Evolutionary conservation across 257 asterid genomes (phyloP), one percentile per base, ranked within the genome.

Genomic region (Solanum rostratum): DNA sequence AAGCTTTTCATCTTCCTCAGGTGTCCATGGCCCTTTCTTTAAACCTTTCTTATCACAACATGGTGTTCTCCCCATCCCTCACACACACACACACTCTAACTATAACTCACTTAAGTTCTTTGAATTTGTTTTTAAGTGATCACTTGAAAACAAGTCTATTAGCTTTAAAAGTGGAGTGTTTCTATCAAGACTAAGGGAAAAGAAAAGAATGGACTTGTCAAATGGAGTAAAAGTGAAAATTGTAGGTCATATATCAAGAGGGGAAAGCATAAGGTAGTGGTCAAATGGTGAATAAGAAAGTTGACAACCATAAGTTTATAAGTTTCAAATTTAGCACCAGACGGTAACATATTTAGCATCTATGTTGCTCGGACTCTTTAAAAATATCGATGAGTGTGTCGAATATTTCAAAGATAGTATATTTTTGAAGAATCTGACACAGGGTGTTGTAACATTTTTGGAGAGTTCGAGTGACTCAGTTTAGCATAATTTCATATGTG

Each of bases 1-100:
- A 68, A 95, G 87, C 76, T 92, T 94, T 39, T 92, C 95, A 57
- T 95, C 98, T 94, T 95, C 98, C 41, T 95, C 98, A 22, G 98
- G 88, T 39, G 97, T 93, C 99, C 99, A 96, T 19, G 98, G 97
- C 79, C 99, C 98, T 88, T 90, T 96, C 87, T 95, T 96, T 92
- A 96, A 79, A 81, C 96, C 98, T 70, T 91, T 93, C 94, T 91
- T 93, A 10, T 93, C 99, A 92, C 99, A 95, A 49, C 98, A 95
- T 2, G 99, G 99, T 29, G 98, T 90, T 90, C 99, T 94, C 79
- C 98, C 99, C 99, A 96, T 96, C 60, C 37, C 68, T 50, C 60
- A 12, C 81, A 14, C 81, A 5, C 53, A 7, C 22, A 15, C 45
- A 50, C 49, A 13, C 18, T 50, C 30, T 49, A 43, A 12, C 39